Evolutionary conservation across 768 basidiomycete genomes (phyloP).

Genomic region (Leccinum pellstonianum): DNA sequence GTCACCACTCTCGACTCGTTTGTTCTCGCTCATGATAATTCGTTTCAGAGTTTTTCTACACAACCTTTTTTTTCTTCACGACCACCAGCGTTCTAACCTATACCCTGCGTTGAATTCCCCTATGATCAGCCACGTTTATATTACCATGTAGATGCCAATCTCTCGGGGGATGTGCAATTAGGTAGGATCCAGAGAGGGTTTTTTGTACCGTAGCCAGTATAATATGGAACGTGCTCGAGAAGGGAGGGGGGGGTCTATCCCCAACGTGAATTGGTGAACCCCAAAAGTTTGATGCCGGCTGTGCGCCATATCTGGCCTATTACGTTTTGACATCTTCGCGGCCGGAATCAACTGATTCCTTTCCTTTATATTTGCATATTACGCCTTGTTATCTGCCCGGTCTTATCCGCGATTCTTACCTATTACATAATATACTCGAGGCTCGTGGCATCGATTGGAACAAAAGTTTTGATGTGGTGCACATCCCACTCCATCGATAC

Average conservation of each 20-base stretch:
- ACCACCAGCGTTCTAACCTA: conserved; percentile 8
- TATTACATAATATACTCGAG: neutral
- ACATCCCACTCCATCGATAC: neutral
- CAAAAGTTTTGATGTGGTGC: neutral
- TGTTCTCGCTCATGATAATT: conserved; percentile 19
- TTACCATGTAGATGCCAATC: conserved; percentile 18
- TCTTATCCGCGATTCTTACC: neutral
- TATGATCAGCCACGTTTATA: conserved; percentile 17
- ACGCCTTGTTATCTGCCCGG: neutral
- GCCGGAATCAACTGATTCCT: neutral
- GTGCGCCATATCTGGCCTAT: neutral
- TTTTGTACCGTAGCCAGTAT: conserved; percentile 11
- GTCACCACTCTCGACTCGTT: conserved; percentile 5
- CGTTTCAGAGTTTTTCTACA: neutral
- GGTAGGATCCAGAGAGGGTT: conserved; percentile 1
- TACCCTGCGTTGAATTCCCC: conserved; percentile 8
- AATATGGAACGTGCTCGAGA: conserved; percentile 14
- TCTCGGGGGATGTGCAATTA: conserved; percentile 9
- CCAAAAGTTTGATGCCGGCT: neutral
- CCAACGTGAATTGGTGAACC: conserved; percentile 8
- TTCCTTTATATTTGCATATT: neutral
- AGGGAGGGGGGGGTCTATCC: neutral
- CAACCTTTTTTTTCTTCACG: conserved; percentile 1
- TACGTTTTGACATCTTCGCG: neutral
- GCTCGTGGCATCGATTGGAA: neutral